Conservation (phyloP, 805 yeast genomes). For the Alloascoidea hylecoeti region DNA sequence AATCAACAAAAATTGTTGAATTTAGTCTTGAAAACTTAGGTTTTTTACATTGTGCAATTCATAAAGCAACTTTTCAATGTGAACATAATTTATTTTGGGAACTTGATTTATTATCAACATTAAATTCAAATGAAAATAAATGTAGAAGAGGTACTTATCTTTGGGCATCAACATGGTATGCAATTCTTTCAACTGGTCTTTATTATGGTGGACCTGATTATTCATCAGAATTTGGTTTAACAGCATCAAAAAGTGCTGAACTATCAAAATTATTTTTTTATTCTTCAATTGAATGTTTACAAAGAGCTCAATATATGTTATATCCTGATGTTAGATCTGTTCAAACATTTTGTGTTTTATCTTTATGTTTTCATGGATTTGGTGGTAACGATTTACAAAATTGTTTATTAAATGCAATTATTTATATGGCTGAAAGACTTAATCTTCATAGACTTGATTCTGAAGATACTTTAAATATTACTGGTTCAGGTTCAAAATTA, state of each 20-base stretch:
- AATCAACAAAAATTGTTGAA: constrained; percentile 1
- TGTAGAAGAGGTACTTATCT: neutral
- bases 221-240: neutral
- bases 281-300: neutral
- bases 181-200: neutral
- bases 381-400: neutral
- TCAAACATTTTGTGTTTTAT: neutral
- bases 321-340: constrained; percentile 1
- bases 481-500: neutral
- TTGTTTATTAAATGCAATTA: neutral
- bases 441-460: constrained; percentile 1
- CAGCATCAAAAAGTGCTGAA: neutral
- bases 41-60: constrained; percentile 1
- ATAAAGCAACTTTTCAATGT: neutral
- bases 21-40: constrained; percentile 1
- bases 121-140: neutral
- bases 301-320: neutral
- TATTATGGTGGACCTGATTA: neutral
- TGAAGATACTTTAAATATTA: neutral
- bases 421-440: constrained; percentile 1
- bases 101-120: neutral
- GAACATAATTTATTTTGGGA: neutral
- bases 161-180: neutral
- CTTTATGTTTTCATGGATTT: neutral
- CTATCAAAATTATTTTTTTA: neutral